phyloP scores from a whole-genome alignment of 192 early-diverging fungal genomes.

The Spizellomyces punctatus region DNA sequence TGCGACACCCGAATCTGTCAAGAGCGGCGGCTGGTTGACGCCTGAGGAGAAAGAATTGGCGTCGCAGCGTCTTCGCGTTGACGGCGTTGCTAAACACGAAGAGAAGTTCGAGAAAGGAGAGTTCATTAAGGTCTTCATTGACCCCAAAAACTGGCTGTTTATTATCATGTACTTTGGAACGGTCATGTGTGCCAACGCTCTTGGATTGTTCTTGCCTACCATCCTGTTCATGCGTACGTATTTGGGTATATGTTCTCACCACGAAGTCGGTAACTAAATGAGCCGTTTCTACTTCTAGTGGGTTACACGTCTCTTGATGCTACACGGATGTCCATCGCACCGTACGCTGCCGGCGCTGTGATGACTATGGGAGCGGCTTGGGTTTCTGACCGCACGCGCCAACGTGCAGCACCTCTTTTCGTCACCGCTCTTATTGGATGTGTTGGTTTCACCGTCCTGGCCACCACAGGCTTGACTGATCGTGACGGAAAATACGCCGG shows the following conservation, averaged over 20 bases:
- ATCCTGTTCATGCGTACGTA: slow-evolving; percentile 30
- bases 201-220: slow-evolving; percentile 40
- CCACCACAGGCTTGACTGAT: slow-evolving; percentile 20
- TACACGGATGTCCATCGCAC: slow-evolving; percentile 34
- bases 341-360: slow-evolving; percentile 30
- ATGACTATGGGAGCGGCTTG: slow-evolving; percentile 18
- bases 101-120: slow-evolving; percentile 18
- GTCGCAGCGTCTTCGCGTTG: slow-evolving; percentile 49
- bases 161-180: slow-evolving; percentile 31
- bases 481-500: slow-evolving; percentile 11
- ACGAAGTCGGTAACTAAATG: no score
- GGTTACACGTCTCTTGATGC: slow-evolving; percentile 41
- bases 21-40: slow-evolving; percentile 45
- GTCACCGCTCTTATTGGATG: background rate
- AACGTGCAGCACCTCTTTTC: slow-evolving; percentile 27
- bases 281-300: slow-evolving; percentile 3
- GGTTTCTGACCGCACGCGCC: slow-evolving; percentile 26
- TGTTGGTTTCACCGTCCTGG: slow-evolving; percentile 27
- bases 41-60: slow-evolving; percentile 55
- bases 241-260: no score
- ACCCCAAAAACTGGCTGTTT: slow-evolving; percentile 22
- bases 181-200: slow-evolving; percentile 29
- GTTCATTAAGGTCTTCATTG: slow-evolving; percentile 13
- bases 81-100: slow-evolving; percentile 23
- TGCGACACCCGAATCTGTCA: slow-evolving; percentile 40